Conservation (phyloP, 148 eudicot species). For the Camellia japonica region DNA sequence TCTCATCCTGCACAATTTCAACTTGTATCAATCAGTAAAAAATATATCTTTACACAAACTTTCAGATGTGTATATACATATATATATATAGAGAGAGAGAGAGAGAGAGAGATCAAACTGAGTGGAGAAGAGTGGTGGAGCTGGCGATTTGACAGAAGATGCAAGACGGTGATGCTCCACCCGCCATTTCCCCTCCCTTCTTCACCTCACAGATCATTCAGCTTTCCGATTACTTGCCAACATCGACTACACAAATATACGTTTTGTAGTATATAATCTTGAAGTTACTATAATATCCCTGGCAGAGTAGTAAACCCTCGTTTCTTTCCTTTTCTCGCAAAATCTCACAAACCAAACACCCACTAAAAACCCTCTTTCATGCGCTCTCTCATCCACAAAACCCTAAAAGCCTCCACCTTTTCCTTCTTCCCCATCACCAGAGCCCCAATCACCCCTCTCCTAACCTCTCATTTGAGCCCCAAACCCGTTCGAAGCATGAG, state of each 20-base stretch:
- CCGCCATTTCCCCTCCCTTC: slow-evolving; percentile 29
- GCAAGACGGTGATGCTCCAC: slow-evolving; percentile 45
- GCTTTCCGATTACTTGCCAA: neutral
- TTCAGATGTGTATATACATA: neutral
- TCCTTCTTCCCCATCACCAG: neutral
- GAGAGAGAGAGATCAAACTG: slow-evolving; percentile 29
- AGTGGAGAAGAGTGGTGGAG: slow-evolving; percentile 57
- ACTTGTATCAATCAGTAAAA: slow-evolving; percentile 5
- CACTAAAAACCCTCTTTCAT: slow-evolving; percentile 11
- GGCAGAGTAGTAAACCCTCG: neutral
- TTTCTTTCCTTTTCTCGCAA: too few species aligned
- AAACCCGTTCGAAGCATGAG: slow-evolving; percentile 30
- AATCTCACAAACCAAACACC: too few species aligned
- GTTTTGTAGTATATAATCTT: neutral
- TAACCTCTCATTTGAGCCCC: slow-evolving; percentile 14
- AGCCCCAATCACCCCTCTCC: neutral
- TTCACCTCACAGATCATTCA: neutral
- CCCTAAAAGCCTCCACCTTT: slow-evolving; percentile 20
- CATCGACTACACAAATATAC: neutral
- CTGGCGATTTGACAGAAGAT: slow-evolving; percentile 75
- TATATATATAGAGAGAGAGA: neutral
- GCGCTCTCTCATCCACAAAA: slow-evolving; percentile 21
- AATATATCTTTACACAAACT: neutral
- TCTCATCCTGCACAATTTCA: slow-evolving; percentile 57
- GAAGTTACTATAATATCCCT: neutral